Evolutionary conservation across 108 stramenopile genomes (phyloP).

Genomic region (Nitzschia palea): DNA sequence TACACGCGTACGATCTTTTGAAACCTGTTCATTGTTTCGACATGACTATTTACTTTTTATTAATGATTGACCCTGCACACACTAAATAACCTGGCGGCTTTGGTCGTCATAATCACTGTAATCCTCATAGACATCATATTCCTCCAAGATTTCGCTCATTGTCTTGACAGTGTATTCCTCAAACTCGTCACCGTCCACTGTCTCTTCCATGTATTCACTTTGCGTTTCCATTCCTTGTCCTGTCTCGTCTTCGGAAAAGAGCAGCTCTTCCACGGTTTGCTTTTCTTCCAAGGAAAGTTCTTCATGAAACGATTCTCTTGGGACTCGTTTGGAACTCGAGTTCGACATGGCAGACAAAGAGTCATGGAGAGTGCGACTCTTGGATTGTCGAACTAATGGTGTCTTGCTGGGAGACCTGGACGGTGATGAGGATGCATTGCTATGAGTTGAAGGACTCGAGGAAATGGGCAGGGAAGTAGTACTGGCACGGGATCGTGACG

Average conservation of each 20-base stretch:
- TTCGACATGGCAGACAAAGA: background rate
- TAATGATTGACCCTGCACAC: background rate
- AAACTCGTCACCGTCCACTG: constrained; percentile 12
- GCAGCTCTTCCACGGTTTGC: background rate
- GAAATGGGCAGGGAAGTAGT: background rate
- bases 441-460: too few species aligned
- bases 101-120: background rate
- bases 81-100: background rate
- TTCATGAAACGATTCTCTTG: background rate
- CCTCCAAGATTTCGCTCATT: constrained; percentile 14
- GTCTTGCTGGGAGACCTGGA: too few species aligned
- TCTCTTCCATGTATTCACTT: constrained; percentile 13
- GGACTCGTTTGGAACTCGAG: background rate
- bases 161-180: constrained; percentile 14
- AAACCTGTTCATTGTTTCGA: background rate
- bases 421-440: too few species aligned
- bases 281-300: constrained; percentile 1
- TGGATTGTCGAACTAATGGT: too few species aligned
- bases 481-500: background rate
- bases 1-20: too few species aligned
- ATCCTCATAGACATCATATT: constrained; percentile 5
- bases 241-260: background rate
- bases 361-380: too few species aligned
- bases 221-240: background rate
- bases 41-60: background rate